Base-by-base conservation (phyloP, 2,329 filamentous ascomycete species). In the Ophiosphaerella korrae region DNA sequence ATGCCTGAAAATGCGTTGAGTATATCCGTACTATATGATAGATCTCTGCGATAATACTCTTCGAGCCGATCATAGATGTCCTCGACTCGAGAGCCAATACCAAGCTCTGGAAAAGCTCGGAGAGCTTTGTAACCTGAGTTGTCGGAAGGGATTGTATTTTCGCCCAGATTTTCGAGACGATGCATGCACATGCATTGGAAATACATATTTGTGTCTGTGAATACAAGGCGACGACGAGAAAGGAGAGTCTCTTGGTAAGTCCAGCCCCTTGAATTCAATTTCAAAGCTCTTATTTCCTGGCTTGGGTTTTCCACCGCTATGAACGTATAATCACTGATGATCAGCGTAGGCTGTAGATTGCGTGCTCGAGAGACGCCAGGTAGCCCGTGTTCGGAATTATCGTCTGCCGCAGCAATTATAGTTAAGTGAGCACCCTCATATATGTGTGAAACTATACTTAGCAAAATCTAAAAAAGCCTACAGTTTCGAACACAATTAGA, bases 361-460 rank as follows among this genome's bases (percentile, higher is more conserved):
- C 43, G 43, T 21, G 24, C 9, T 5, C 24, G 14, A 8, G 43
- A 46, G 3, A 46, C 7, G 7, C 45, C 45, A 4, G 50, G 45
- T 3, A 53, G 35, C 14, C 50, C 45, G 16, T 53, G 14, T 11
- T 13, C 11, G 13, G 50, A 13, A 13, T 26, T 35, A 26, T 32
- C 7, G 7, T 48, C 42, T 8, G 45, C 41, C 2, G 52, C 45
- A 13, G 55, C 55, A 13, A 58, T 45, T 11, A 58, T 53, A 2
- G 55, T 58, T 3, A 53, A 11, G 7, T 48, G 16, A 7, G 52
- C 55, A 9, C 46, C 41, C 2, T 23, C 11, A 21, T 55, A 35
- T 46, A 37, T 29, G 1, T 13, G 11, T 21, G 18, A 21, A 21
- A 21, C 18, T 21, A 21, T 21, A 21, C 5, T 21, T 21, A 21